phyloP scores from a whole-genome alignment of 176 grass and related monocot species.

The Rhipidocladum racemiflorum region DNA sequence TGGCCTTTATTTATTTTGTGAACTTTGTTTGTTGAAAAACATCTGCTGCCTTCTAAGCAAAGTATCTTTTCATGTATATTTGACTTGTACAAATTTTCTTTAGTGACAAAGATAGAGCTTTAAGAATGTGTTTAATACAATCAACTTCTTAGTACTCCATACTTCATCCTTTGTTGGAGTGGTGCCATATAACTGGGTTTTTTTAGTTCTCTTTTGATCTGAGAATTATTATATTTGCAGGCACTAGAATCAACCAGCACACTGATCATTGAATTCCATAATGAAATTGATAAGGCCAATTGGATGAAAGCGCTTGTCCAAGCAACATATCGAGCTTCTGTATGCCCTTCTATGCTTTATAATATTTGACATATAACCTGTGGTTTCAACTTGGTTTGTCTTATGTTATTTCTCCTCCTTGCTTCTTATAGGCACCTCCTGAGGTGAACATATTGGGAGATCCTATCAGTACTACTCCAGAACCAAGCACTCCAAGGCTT shows the following conservation, averaged over 20 bases:
- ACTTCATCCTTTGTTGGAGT: background rate
- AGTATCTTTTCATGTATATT: background rate
- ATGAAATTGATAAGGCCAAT: conserved; percentile 67
- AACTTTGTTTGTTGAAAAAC: background rate
- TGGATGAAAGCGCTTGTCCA: conserved; percentile 87
- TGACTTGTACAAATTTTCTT: background rate
- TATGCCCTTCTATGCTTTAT: conserved; percentile 42
- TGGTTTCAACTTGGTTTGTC: conserved; percentile 10
- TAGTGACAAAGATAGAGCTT: background rate
- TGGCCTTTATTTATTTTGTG: conserved; percentile 1
- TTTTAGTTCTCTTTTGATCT: conserved; percentile 17
- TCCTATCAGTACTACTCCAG: conserved; percentile 46
- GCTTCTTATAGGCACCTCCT: conserved; percentile 61
- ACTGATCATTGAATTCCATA: conserved; percentile 71
- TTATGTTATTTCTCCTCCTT: conserved; percentile 9
- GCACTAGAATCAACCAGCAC: conserved; percentile 89
- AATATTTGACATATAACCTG: conserved; percentile 11
- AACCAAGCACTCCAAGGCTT: conserved; percentile 54
- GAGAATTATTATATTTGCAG: conserved; percentile 53
- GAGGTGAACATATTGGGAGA: conserved; percentile 79
- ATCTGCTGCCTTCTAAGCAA: background rate
- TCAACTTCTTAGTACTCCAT: background rate
- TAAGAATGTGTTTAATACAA: background rate
- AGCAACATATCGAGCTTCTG: conserved; percentile 74
- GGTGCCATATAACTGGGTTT: background rate